A percentile compares a stretch with the other conserved stretches of the same genome.
phyloP scores from a whole-genome alignment of 2,329 filamentous ascomycete species.

The Beauveria brongniartii region DNA sequence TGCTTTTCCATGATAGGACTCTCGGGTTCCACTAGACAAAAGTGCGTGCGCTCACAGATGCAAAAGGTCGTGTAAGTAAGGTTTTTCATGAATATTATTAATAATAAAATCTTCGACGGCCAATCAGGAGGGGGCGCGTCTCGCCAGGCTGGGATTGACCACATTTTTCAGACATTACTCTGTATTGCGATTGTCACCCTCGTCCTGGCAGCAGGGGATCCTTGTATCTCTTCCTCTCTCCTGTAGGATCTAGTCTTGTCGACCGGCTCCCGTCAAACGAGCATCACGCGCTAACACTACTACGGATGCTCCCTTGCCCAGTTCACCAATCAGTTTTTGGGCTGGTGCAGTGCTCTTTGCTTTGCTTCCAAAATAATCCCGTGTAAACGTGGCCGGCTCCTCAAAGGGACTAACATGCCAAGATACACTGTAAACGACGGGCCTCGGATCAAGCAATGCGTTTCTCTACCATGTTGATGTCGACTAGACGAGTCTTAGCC shows the following conservation, averaged over 20 bases:
- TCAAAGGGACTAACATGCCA: too few relatives aligned
- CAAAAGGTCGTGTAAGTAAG: background rate
- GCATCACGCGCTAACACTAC: background rate
- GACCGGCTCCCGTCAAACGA: background rate
- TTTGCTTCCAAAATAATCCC: background rate
- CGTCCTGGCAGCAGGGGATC: background rate
- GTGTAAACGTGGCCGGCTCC: background rate
- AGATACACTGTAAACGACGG: too few relatives aligned
- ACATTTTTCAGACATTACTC: background rate
- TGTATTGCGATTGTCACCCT: background rate
- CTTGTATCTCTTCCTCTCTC: background rate
- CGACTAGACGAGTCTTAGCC: too few relatives aligned
- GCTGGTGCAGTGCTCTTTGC: background rate
- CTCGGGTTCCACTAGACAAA: background rate
- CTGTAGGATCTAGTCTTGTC: background rate
- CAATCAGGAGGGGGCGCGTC: background rate
- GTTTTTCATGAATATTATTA: background rate
- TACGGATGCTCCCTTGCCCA: conserved; percentile 1
- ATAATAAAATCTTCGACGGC: background rate
- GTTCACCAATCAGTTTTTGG: background rate
- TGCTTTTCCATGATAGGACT: background rate
- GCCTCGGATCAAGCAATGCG: too few relatives aligned
- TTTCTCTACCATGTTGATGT: too few relatives aligned
- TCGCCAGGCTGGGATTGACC: background rate
- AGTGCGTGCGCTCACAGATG: background rate